phyloP scores from a whole-genome alignment of 106 monocot species.

The Dendrobium officinale region DNA sequence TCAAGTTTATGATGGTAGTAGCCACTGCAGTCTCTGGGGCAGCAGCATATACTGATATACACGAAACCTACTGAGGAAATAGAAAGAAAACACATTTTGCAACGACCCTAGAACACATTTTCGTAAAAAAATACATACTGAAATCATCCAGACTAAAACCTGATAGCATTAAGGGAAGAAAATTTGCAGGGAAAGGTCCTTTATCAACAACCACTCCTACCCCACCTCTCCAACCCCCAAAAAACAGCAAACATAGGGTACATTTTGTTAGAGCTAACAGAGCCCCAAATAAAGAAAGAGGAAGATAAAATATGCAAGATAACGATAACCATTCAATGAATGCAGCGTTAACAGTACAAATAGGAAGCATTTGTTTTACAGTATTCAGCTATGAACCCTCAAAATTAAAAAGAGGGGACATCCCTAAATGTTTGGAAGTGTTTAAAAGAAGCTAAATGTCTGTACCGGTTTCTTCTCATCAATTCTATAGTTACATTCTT shows the following conservation, averaged over 20 bases:
- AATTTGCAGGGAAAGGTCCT: background rate
- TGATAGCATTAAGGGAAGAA: background rate
- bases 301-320: background rate
- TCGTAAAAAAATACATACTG: background rate
- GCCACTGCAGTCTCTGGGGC: background rate
- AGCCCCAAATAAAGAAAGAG: background rate
- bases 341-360: background rate
- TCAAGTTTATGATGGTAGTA: background rate
- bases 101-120: background rate
- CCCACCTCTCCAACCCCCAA: background rate
- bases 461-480: constrained; percentile 71
- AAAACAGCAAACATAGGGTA: background rate
- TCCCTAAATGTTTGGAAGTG: background rate
- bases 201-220: background rate
- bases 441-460: background rate
- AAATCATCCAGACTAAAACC: background rate
- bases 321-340: background rate
- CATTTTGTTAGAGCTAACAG: background rate
- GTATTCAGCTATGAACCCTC: background rate
- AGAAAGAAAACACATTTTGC: background rate
- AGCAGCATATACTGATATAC: background rate
- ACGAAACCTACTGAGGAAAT: background rate
- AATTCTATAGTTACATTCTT: constrained; percentile 54
- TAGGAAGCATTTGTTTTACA: background rate
- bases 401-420: background rate